These are phyloP conservation scores for Kurtzmaniella quercitrusa DNA, from an alignment of 1,139 yeast genomes.

Conservation along the genomic window DNA sequence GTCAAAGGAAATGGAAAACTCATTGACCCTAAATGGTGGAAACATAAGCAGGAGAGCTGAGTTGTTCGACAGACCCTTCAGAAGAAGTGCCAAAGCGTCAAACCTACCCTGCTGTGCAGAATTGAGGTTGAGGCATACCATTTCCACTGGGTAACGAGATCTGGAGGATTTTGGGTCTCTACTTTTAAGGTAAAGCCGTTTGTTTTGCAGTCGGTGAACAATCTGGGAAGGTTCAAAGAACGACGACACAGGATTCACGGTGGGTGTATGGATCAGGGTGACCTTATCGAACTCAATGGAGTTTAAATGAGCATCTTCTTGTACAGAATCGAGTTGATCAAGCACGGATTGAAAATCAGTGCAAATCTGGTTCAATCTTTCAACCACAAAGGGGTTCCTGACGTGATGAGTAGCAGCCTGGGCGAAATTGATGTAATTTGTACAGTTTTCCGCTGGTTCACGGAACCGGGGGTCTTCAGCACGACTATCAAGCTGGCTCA, in stretches of 20 bases:
- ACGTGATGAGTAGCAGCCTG: conserved; percentile 16
- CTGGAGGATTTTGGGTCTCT: conserved; percentile 1
- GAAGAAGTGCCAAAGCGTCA: conserved; percentile 39
- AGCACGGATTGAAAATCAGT: conserved; percentile 18
- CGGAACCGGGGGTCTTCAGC: conserved; percentile 14
- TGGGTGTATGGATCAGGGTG: conserved; percentile 17
- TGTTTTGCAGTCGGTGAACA: conserved; percentile 27
- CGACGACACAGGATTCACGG: conserved; percentile 28
- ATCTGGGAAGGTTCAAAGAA: conserved; percentile 36
- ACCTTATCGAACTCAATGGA: conserved; percentile 35
- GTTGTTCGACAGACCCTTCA: conserved; percentile 16
- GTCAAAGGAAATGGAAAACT: conserved; percentile 21
- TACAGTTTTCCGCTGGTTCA: conserved; percentile 30
- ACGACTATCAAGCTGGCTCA: conserved; percentile 13
- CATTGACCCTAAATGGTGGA: conserved; percentile 40
- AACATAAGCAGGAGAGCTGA: conserved; percentile 23
- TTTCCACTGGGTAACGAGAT: conserved; percentile 18
- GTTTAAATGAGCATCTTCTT: conserved; percentile 21
- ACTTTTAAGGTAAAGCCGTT: conserved; percentile 16
- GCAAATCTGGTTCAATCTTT: conserved; percentile 21
- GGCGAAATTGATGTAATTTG: conserved; percentile 29
- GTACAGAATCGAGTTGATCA: conserved; percentile 14
- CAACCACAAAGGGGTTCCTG: conserved; percentile 40
- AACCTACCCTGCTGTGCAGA: conserved; percentile 13
- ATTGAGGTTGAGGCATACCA: conserved; percentile 26